Evolutionary conservation across 352 stramenopile genomes (phyloP).

Genomic region (Paralagenidium karlingii): DNA sequence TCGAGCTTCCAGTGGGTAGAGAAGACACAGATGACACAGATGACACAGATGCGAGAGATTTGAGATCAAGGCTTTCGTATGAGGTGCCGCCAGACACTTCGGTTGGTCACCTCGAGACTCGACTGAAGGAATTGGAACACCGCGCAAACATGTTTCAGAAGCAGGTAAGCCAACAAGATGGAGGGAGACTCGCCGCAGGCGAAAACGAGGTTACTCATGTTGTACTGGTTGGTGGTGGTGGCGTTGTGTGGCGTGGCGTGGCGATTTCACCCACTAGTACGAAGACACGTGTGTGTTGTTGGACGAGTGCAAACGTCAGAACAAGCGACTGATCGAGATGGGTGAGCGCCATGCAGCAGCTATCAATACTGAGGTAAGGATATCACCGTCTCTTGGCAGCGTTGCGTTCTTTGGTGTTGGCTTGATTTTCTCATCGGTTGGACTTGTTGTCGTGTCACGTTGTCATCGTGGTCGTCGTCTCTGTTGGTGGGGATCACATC

Average conservation of each 20-base stretch:
- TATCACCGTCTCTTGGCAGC: neutral
- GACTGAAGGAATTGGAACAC: neutral
- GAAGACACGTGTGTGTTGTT: conserved; percentile 35
- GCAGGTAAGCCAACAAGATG: no score
- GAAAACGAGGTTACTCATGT: no score
- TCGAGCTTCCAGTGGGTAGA: neutral
- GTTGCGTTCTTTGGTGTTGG: neutral
- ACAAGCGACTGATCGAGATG: conserved; percentile 37
- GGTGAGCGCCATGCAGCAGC: conserved; percentile 18
- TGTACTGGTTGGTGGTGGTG: no score
- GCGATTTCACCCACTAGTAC: no score
- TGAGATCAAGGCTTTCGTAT: neutral
- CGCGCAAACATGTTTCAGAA: no score
- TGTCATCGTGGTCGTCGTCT: no score
- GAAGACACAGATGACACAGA: neutral
- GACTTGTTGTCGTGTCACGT: no score
- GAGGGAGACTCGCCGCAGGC: no score
- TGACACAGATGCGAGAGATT: neutral
- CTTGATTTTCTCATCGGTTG: no score
- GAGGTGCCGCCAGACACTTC: neutral
- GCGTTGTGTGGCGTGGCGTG: no score
- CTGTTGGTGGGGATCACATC: no score
- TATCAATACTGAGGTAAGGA: conserved; percentile 64
- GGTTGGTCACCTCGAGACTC: neutral
- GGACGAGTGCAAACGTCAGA: conserved; percentile 37